Evolutionary conservation across 805 yeast species (phyloP).

Genomic region (Cyberlindnera suaveolens): DNA sequence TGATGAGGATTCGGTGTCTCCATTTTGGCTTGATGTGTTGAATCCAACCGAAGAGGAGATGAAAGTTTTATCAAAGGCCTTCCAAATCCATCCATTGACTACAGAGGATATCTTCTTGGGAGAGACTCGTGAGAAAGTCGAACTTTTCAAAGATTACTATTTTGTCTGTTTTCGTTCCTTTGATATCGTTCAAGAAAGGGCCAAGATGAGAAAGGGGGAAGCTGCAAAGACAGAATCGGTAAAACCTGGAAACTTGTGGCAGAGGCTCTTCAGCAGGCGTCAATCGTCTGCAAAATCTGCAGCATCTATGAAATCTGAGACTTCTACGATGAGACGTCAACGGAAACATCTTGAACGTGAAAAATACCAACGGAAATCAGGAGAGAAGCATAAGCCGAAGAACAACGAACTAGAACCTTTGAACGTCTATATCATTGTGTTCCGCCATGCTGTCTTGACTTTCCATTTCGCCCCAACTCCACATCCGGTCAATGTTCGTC

Average conservation of each 20-base stretch:
- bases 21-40: constrained; percentile 91
- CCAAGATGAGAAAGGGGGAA: constrained; percentile 1
- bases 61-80: constrained; percentile 84
- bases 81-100: constrained; percentile 93
- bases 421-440: constrained; percentile 89
- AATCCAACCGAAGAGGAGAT: constrained; percentile 96
- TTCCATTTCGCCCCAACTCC: constrained; percentile 95
- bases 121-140: constrained; percentile 94
- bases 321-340: constrained; percentile 24
- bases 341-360: constrained; percentile 28
- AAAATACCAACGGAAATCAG: constrained; percentile 36
- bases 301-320: constrained; percentile 12
- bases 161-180: constrained; percentile 85
- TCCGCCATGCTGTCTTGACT: constrained; percentile 83
- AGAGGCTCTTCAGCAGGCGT: constrained; percentile 8
- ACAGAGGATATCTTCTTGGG: constrained; percentile 92
- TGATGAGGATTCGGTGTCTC: constrained; percentile 37
- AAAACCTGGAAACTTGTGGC: constrained; percentile 8
- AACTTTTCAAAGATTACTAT: constrained; percentile 83
- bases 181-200: constrained; percentile 70
- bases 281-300: constrained; percentile 9
- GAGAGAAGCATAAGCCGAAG: constrained; percentile 38
- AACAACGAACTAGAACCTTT: constrained; percentile 71
- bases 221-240: constrained; percentile 1
- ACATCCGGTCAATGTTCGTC: constrained; percentile 91